Evolutionary conservation across 108 stramenopile genomes (phyloP).

Genomic region (Skeletonema marinoi): DNA sequence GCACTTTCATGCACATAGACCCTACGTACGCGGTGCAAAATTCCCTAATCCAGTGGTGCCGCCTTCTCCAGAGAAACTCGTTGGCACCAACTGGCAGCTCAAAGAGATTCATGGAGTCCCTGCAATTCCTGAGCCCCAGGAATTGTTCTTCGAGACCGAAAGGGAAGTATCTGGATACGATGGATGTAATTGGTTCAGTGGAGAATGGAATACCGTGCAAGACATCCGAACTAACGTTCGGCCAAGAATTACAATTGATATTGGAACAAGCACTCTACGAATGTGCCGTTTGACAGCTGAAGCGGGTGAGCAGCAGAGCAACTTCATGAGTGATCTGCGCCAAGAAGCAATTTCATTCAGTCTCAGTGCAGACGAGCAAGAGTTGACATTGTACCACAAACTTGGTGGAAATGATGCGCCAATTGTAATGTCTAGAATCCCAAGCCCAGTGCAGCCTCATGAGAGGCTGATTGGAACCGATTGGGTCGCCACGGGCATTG

Average conservation of each 20-base stretch:
- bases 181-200: neutral
- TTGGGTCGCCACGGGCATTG: neutral
- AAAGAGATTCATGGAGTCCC: neutral
- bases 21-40: neutral
- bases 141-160: neutral
- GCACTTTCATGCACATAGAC: neutral
- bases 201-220: neutral
- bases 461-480: neutral
- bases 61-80: neutral
- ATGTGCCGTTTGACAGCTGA: neutral
- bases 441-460: neutral
- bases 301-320: neutral
- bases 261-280: neutral
- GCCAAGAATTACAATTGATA: neutral
- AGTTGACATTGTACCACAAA: neutral
- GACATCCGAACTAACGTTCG: neutral
- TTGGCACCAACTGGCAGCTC: neutral
- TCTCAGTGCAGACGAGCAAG: neutral
- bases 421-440: neutral
- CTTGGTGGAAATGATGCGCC: neutral
- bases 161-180: neutral
- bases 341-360: neutral
- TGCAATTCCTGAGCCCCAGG: neutral
- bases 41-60: neutral
- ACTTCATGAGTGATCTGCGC: neutral